phyloP scores from a whole-genome alignment of 305 asterid species.

The Fraxinus sp. region DNA sequence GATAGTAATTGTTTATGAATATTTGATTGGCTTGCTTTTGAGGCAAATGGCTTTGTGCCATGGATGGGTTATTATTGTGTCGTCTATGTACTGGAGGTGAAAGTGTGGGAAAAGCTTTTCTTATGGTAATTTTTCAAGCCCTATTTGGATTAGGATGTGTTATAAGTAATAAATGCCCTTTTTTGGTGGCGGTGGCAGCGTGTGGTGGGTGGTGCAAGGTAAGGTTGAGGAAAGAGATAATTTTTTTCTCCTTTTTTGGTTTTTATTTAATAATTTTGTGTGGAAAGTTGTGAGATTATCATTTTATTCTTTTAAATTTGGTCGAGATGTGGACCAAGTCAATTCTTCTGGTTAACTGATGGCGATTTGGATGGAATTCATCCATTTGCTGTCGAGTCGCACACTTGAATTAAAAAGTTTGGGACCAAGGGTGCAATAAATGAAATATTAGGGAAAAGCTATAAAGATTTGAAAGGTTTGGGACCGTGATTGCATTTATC shows the following conservation, averaged over 20 bases:
- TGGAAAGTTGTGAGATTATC: background rate
- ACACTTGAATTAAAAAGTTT: background rate
- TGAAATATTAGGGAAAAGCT: background rate
- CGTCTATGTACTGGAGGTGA: slow-evolving; percentile 35
- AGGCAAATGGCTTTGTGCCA: slow-evolving; percentile 63
- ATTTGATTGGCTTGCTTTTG: slow-evolving; percentile 37
- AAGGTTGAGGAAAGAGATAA: background rate
- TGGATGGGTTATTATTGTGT: slow-evolving; percentile 34
- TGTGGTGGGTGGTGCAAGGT: background rate
- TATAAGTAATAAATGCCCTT: background rate
- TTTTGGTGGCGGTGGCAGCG: background rate
- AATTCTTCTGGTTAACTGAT: background rate
- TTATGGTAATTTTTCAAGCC: background rate
- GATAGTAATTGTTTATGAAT: background rate
- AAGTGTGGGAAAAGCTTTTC: slow-evolving; percentile 2
- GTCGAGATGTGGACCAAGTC: background rate
- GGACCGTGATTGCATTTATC: background rate
- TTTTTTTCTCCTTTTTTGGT: background rate
- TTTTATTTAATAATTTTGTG: too few relatives aligned
- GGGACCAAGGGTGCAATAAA: background rate
- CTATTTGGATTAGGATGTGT: background rate
- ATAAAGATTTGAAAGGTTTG: background rate
- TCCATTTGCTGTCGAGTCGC: background rate
- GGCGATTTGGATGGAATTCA: background rate
- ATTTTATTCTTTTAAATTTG: background rate